Conservation (phyloP, 331 rosid species). For the Phaseolus coccineus region DNA sequence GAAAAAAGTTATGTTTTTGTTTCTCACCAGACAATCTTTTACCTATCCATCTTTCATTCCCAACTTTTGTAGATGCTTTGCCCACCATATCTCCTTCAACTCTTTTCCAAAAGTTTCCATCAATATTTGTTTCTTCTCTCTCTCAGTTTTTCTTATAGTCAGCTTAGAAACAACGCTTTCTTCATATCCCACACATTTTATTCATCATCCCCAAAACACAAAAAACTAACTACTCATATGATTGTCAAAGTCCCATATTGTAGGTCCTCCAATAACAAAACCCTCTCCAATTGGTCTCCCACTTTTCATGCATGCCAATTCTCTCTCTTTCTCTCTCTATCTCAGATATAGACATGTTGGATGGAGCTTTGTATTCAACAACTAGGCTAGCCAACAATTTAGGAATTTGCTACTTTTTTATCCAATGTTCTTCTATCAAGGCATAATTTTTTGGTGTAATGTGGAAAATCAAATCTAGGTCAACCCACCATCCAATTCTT, state of each 20-base stretch:
- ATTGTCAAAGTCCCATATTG: slow-evolving; percentile 66
- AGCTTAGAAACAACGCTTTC: slow-evolving; percentile 85
- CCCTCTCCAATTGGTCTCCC: slow-evolving; percentile 46
- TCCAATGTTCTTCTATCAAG: slow-evolving; percentile 43
- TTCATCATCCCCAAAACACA: slow-evolving; percentile 45
- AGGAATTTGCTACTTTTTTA: slow-evolving; percentile 45
- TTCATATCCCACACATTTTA: slow-evolving; percentile 62
- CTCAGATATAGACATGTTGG: slow-evolving; percentile 23
- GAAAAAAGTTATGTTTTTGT: slow-evolving; percentile 46
- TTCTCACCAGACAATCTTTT: slow-evolving; percentile 61
- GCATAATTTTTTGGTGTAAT: neutral
- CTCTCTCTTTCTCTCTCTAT: slow-evolving; percentile 2
- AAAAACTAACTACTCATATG: slow-evolving; percentile 72
- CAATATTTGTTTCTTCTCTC: slow-evolving; percentile 20
- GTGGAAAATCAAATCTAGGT: slow-evolving; percentile 47
- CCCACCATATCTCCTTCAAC: slow-evolving; percentile 68
- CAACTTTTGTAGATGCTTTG: slow-evolving; percentile 73
- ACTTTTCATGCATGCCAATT: slow-evolving; percentile 41
- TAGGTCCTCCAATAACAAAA: slow-evolving; percentile 59
- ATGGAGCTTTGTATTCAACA: slow-evolving; percentile 36
- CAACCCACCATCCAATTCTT: slow-evolving; percentile 53
- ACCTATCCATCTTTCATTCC: slow-evolving; percentile 44
- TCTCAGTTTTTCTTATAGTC: slow-evolving; percentile 47
- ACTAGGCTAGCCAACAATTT: slow-evolving; percentile 36
- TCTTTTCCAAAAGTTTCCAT: slow-evolving; percentile 46